Conservation (phyloP, 2,329 filamentous ascomycete species). For the Penicillium sclerotiorum region DNA sequence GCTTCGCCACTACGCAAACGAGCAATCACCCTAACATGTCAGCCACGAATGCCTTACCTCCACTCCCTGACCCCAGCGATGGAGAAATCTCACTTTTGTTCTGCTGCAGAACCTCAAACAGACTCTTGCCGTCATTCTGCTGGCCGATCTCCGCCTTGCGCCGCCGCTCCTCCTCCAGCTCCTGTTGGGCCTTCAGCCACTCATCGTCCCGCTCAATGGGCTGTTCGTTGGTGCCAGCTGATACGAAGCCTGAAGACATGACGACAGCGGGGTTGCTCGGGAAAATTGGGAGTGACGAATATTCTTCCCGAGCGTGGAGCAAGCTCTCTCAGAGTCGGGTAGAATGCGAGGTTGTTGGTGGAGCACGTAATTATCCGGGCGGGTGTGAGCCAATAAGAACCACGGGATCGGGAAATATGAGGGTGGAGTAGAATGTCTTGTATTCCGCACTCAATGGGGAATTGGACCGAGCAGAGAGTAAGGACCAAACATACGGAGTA, state of each 20-base stretch:
- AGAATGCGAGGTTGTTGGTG: constrained; percentile 14
- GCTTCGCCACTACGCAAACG: constrained; percentile 46
- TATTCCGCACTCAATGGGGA: neutral
- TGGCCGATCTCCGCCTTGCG: constrained; percentile 53
- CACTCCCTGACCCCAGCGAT: neutral
- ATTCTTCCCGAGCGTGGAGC: constrained; percentile 6
- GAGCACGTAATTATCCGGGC: constrained; percentile 21
- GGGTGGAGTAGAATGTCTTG: neutral
- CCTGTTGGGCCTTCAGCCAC: constrained; percentile 47
- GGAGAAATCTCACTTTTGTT: constrained; percentile 51
- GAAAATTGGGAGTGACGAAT: constrained; percentile 4
- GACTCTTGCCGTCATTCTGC: constrained; percentile 55
- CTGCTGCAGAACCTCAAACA: constrained; percentile 52
- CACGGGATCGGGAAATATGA: constrained; percentile 3
- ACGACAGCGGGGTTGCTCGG: constrained; percentile 11
- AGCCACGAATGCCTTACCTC: constrained; percentile 26
- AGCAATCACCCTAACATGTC: constrained; percentile 44
- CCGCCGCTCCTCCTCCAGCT: constrained; percentile 50
- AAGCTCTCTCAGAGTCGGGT: constrained; percentile 12
- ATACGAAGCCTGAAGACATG: constrained; percentile 52
- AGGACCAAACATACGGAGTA: too few species aligned
- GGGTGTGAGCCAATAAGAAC: neutral
- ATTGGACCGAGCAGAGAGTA: constrained; percentile 13
- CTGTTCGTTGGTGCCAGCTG: constrained; percentile 46
- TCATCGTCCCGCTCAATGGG: constrained; percentile 45